A percentile compares a stretch with the other conserved stretches of the same genome.
phyloP scores from a whole-genome alignment of 805 yeast species.

The Clavispora santaluciae region DNA sequence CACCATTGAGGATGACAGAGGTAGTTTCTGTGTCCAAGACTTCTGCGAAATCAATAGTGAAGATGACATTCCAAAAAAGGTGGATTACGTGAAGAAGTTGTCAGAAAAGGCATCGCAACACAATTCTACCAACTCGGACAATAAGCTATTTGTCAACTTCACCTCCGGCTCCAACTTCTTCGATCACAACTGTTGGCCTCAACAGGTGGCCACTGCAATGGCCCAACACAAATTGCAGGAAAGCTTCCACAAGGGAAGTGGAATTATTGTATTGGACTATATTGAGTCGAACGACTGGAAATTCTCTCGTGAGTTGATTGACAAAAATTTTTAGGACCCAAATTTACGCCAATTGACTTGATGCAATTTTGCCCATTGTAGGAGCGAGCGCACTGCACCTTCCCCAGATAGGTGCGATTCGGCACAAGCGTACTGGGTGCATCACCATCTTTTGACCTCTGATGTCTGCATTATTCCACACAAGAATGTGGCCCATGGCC shows the following conservation, averaged over 20 bases:
- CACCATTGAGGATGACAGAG: slow-evolving; percentile 61
- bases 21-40: slow-evolving; percentile 63
- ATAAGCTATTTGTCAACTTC: slow-evolving; percentile 65
- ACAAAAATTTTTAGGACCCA: slow-evolving; percentile 45
- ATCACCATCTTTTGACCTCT: not conserved
- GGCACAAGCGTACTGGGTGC: not conserved
- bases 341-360: too few species aligned
- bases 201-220: slow-evolving; percentile 53
- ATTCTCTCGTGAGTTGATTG: slow-evolving; percentile 45
- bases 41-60: slow-evolving; percentile 57
- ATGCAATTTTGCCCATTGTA: not conserved
- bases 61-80: slow-evolving; percentile 53
- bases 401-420: not conserved
- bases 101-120: slow-evolving; percentile 49
- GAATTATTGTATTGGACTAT: slow-evolving; percentile 65
- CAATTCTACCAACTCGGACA: slow-evolving; percentile 35
- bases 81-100: slow-evolving; percentile 51
- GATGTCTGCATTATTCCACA: not conserved
- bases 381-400: not conserved
- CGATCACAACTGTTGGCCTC: slow-evolving; percentile 72
- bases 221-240: slow-evolving; percentile 39
- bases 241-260: slow-evolving; percentile 51
- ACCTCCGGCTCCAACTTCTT: slow-evolving; percentile 72
- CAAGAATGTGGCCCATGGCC: not conserved
- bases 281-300: slow-evolving; percentile 60